Evolutionary conservation across 1,284 basidiomycete genomes (phyloP), one percentile per base, ranked within the genome.

Genomic region (Ustilago lituana): DNA sequence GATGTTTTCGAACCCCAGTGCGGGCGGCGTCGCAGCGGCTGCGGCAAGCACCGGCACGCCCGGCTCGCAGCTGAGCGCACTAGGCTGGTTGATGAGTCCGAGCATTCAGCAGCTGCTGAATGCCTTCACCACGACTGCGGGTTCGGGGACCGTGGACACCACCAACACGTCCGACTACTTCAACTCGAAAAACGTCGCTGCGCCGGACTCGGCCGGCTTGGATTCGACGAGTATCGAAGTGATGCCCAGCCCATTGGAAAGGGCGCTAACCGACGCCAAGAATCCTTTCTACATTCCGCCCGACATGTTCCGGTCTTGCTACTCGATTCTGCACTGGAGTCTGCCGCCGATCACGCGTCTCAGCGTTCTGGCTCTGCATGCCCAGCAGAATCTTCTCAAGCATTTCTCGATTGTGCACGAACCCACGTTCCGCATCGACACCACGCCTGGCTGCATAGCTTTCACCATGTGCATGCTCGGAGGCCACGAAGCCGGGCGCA

Each of bases 401-500:
- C 76, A 77, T 40, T 74, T 77, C 20, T 74, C 76, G 12, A 64
- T 77, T 24, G 23, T 77, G 2, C 76, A 77, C 47, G 76, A 77
- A 54, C 76, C 76, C 9, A 77, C 76, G 19, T 77, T 77, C 52
- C 71, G 76, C 31, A 58, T 77, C 32, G 74, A 74, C 31, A 74
- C 71, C 5, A 74, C 65, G 7, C 76, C 76, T 3, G 68, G 68
- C 22, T 76, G 74, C 37, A 35, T 78, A 11, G 76, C 76, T 2
- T 78, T 78, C 35, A 57, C 74, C 15, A 63, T 66, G 43, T 76
- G 74, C 45, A 78, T 76, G 71, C 68, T 78, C 8, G 76, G 76
- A 14, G 55, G 61, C 17, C 71, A 74, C 57, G 71, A 76, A 36
- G 66, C 58, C 3, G 76, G 76, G 12, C 63, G 76, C 31, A 72